Percentiles rank a stretch among this genome's conserved stretches.
Evolutionary conservation across 176 grass and related monocot species (phyloP).

Genomic region (Hsuehochloa calcarea): DNA sequence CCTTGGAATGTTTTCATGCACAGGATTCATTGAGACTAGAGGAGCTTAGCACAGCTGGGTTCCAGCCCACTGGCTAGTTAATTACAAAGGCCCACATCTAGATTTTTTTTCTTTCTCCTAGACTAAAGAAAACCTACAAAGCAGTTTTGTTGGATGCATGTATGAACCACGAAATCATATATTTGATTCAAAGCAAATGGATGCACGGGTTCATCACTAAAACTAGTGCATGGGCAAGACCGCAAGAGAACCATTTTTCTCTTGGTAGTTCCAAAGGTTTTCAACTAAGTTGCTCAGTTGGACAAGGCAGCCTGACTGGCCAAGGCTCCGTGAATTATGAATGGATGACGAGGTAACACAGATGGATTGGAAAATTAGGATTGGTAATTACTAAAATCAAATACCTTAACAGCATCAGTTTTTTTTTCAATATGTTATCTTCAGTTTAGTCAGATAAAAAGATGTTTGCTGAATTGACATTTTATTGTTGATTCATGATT

Average conservation of each 20-base stretch:
- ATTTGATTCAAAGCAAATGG: not conserved
- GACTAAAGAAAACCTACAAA: not conserved
- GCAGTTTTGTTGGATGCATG: not conserved
- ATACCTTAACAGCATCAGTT: not conserved
- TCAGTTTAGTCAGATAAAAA: constrained; percentile 1
- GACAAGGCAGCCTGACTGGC: not conserved
- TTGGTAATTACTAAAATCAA: not conserved
- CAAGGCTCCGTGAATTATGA: not conserved
- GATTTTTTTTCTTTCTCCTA: not conserved
- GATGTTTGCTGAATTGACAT: not conserved
- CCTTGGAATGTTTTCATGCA: not conserved
- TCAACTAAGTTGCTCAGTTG: not conserved
- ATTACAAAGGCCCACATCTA: not conserved
- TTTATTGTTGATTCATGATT: not conserved
- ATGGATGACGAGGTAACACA: not conserved
- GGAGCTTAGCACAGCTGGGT: constrained; percentile 18
- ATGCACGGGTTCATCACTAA: constrained; percentile 9
- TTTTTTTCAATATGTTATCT: not conserved
- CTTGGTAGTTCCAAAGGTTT: not conserved
- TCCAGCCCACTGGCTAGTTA: not conserved
- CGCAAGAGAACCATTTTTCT: not conserved
- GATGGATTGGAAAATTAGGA: not conserved
- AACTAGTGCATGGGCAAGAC: not conserved
- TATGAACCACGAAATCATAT: constrained; percentile 1
- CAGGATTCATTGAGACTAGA: not conserved